A percentile compares a stretch with the other conserved stretches of the same genome.
phyloP scores from a whole-genome alignment of 495 filamentous ascomycete species.

The Talaromyces adpressus region DNA sequence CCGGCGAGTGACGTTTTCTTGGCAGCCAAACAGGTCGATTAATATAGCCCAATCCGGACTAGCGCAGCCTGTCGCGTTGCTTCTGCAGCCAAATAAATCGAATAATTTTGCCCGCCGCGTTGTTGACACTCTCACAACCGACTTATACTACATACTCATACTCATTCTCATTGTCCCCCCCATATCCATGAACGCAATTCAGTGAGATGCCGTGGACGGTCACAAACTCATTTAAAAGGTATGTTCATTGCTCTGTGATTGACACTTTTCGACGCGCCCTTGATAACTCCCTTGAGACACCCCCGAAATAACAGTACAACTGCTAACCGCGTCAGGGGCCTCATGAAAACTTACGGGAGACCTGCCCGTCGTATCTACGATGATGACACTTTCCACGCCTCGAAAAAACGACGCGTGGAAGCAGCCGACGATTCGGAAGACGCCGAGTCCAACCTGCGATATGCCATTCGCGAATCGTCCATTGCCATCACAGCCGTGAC shows the following conservation, averaged over 20 bases:
- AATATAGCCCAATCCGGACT: constrained; percentile 9
- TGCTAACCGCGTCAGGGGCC: constrained; percentile 27
- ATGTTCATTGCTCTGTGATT: constrained; percentile 7
- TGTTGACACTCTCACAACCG: not conserved
- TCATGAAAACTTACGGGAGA: constrained; percentile 48
- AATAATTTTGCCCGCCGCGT: not conserved
- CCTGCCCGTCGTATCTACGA: constrained; percentile 43
- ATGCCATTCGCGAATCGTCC: constrained; percentile 44
- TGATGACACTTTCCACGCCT: constrained; percentile 31
- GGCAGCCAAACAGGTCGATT: not conserved
- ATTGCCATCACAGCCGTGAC: constrained; percentile 32
- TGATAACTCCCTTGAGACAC: not conserved
- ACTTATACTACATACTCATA: not conserved
- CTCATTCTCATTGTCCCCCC: constrained; percentile 5
- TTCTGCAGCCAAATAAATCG: not conserved
- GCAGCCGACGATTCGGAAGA: constrained; percentile 33
- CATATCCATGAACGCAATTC: constrained; percentile 11
- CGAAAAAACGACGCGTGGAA: constrained; percentile 42
- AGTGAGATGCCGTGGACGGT: constrained; percentile 50
- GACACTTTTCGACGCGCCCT: not conserved
- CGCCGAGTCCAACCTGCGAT: constrained; percentile 40
- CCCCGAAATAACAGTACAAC: not conserved
- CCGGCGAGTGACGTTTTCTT: constrained; percentile 4
- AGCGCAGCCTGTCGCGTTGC: constrained; percentile 1
- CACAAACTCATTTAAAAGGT: constrained; percentile 53